Conservation (phyloP, 805 yeast species). For the Pichia membranifaciens region DNA sequence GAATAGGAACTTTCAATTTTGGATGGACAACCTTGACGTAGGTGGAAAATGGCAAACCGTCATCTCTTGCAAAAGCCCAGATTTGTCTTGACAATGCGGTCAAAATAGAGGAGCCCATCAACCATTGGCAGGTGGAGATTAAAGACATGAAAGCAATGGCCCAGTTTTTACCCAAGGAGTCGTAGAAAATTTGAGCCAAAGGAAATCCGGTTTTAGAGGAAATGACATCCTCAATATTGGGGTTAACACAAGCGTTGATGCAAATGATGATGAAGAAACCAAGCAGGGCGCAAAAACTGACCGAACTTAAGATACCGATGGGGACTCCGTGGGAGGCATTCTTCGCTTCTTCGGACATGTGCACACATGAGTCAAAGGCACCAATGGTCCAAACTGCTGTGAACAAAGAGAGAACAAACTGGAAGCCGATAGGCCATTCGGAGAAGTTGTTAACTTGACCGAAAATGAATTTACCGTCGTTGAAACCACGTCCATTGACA, state of each 20-base stretch:
- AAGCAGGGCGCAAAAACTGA: slow-evolving; percentile 48
- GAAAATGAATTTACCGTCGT: slow-evolving; percentile 49
- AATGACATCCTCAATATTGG: slow-evolving; percentile 39
- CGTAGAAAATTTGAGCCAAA: slow-evolving; percentile 58
- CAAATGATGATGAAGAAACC: slow-evolving; percentile 55
- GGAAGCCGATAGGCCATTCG: slow-evolving; percentile 58
- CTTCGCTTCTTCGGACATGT: slow-evolving; percentile 65
- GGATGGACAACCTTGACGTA: slow-evolving; percentile 53
- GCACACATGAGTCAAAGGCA: slow-evolving; percentile 66
- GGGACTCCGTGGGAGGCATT: slow-evolving; percentile 62
- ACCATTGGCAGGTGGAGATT: slow-evolving; percentile 53
- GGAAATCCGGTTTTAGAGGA: slow-evolving; percentile 49
- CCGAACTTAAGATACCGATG: slow-evolving; percentile 55
- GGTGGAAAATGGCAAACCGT: slow-evolving; percentile 60
- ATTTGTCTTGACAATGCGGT: slow-evolving; percentile 65
- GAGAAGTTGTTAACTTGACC: slow-evolving; percentile 45
- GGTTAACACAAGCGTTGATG: slow-evolving; percentile 47
- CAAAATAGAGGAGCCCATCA: slow-evolving; percentile 59
- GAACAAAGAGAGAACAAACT: slow-evolving; percentile 42
- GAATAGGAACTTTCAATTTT: slow-evolving; percentile 53
- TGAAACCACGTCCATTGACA: slow-evolving; percentile 33
- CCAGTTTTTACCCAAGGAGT: slow-evolving; percentile 59
- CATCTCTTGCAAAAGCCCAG: slow-evolving; percentile 74
- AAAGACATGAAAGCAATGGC: slow-evolving; percentile 58
- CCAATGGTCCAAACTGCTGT: slow-evolving; percentile 75